phyloP scores from a whole-genome alignment of 805 yeast genomes.

The Schwanniomyces occidentalis region DNA sequence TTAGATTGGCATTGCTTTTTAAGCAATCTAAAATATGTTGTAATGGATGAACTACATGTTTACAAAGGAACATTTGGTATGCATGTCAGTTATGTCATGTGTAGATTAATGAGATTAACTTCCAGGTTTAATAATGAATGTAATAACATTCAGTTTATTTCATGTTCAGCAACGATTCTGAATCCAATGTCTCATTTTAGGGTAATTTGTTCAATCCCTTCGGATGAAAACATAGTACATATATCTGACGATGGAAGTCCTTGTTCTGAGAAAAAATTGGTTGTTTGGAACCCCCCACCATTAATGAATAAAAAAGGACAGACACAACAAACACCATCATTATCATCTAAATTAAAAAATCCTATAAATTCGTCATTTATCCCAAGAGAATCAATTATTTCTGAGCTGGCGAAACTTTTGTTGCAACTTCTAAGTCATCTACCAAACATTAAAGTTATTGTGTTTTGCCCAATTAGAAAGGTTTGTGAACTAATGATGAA shows the following conservation, averaged over 20 bases:
- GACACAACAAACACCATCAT: slow-evolving; percentile 10
- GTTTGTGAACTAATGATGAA: slow-evolving; percentile 88
- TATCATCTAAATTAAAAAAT: slow-evolving; percentile 6
- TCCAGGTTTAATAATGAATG: slow-evolving; percentile 23
- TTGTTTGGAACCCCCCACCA: slow-evolving; percentile 84
- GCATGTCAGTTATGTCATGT: slow-evolving; percentile 82
- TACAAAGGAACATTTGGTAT: slow-evolving; percentile 92
- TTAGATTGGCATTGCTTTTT: slow-evolving; percentile 69
- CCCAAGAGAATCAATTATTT: slow-evolving; percentile 64
- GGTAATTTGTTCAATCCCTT: slow-evolving; percentile 65
- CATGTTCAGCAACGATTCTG: slow-evolving; percentile 92
- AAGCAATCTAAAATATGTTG: slow-evolving; percentile 63
- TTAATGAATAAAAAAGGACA: slow-evolving; percentile 58
- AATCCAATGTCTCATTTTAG: slow-evolving; percentile 74
- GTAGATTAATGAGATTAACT: slow-evolving; percentile 73
- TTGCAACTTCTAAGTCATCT: slow-evolving; percentile 58
- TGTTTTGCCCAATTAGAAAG: slow-evolving; percentile 83
- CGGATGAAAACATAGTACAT: slow-evolving; percentile 48
- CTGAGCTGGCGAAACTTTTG: slow-evolving; percentile 74
- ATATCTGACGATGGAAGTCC: slow-evolving; percentile 87
- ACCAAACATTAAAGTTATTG: slow-evolving; percentile 72
- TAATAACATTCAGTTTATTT: slow-evolving; percentile 68
- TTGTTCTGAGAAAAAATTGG: slow-evolving; percentile 67
- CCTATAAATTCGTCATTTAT: slow-evolving; percentile 15
- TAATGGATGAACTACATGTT: slow-evolving; percentile 83